These are phyloP conservation scores for Cornus kousa DNA, from an alignment of 148 eudicot species.

Conservation along the genomic window DNA sequence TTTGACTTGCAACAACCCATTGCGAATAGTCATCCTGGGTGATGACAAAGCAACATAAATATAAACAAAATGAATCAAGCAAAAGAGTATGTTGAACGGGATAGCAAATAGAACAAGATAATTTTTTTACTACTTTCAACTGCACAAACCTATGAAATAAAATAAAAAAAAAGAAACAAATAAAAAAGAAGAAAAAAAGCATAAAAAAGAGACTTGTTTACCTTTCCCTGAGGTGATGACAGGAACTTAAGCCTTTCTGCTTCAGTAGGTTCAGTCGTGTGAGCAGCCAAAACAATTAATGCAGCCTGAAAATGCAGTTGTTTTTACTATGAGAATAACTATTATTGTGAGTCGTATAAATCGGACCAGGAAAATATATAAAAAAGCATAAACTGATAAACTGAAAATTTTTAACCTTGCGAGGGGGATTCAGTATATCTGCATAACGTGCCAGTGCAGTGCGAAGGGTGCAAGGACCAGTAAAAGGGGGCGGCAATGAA, in stretches of 20 bases:
- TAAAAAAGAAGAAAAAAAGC: background rate
- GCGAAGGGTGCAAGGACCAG: slow-evolving; percentile 78
- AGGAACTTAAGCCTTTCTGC: slow-evolving; percentile 67
- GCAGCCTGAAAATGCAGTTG: slow-evolving; percentile 51
- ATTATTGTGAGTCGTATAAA: background rate
- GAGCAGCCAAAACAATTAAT: slow-evolving; percentile 80
- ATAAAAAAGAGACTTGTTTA: slow-evolving; percentile 12
- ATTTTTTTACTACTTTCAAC: background rate
- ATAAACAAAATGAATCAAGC: background rate
- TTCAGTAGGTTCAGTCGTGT: slow-evolving; percentile 70
- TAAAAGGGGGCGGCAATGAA: slow-evolving; percentile 82
- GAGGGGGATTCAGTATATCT: slow-evolving; percentile 76
- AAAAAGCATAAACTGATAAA: background rate
- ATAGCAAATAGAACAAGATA: background rate
- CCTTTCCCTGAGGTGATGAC: slow-evolving; percentile 90
- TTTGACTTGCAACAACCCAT: slow-evolving; percentile 81
- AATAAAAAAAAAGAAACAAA: background rate
- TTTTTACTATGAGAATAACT: background rate
- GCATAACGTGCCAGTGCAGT: slow-evolving; percentile 72
- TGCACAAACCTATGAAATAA: background rate
- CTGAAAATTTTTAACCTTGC: slow-evolving; percentile 46
- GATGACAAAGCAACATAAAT: slow-evolving; percentile 2
- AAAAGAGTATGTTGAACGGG: background rate
- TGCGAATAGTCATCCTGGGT: slow-evolving; percentile 78
- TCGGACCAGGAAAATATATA: background rate